Evolutionary conservation across 768 basidiomycete genomes (phyloP).

Genomic region (Pleurotus citrinopileatus): DNA sequence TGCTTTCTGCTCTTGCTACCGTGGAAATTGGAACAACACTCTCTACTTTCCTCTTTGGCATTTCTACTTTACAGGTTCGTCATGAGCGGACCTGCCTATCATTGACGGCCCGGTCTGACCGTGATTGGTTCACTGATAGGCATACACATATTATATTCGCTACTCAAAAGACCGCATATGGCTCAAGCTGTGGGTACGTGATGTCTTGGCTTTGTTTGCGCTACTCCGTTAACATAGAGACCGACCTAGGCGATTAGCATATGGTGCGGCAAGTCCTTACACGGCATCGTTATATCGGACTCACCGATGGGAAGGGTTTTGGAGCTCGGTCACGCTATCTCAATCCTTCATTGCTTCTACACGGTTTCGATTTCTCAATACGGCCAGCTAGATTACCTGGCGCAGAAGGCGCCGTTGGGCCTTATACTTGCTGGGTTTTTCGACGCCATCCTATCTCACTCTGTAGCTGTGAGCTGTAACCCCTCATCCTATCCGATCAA

Average conservation of each 20-base stretch:
- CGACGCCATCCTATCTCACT: background rate
- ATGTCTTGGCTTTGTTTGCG: too few relatives aligned
- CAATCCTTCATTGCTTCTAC: background rate
- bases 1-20: too few relatives aligned
- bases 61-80: background rate
- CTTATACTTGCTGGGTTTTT: background rate
- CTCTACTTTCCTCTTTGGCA: background rate
- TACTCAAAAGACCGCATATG: background rate
- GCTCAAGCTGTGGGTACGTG: background rate
- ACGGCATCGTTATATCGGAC: background rate
- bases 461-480: background rate
- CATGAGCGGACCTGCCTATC: too few relatives aligned
- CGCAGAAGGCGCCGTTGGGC: background rate
- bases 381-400: background rate
- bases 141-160: background rate
- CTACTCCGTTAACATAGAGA: too few relatives aligned
- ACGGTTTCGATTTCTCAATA: constrained; percentile 1
- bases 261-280: too few relatives aligned
- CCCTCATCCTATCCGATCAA: background rate
- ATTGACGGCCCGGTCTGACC: too few relatives aligned
- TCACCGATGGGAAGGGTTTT: background rate
- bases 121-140: background rate
- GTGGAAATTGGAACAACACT: background rate
- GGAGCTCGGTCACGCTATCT: background rate
- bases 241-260: background rate